Percentiles rank a stretch among this genome's conserved stretches.
These are phyloP conservation scores for Avena insularis DNA, from an alignment of 176 grass and related monocot genomes.

Conservation along the genomic window DNA sequence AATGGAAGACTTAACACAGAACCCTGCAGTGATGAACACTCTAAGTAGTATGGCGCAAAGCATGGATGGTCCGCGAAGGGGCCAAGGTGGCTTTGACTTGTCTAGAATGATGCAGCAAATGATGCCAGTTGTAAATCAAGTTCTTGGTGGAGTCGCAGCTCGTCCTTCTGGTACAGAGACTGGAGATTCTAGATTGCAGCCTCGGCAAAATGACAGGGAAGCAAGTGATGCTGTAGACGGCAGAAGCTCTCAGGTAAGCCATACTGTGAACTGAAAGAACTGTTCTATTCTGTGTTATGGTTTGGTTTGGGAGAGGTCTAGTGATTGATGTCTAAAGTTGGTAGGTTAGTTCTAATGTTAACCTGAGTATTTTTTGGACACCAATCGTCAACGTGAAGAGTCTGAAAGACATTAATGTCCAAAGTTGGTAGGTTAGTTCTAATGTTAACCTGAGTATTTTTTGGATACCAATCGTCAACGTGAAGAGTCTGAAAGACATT, in stretches of 20 bases:
- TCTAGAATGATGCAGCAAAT: constrained; percentile 94
- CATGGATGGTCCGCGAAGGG: constrained; percentile 59
- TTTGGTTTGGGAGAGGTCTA: background rate
- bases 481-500: background rate
- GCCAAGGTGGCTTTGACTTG: constrained; percentile 72
- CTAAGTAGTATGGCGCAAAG: constrained; percentile 74
- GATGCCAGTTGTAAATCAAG: constrained; percentile 91
- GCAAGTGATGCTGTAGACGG: constrained; percentile 1
- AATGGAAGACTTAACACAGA: constrained; percentile 77
- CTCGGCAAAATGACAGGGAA: constrained; percentile 27
- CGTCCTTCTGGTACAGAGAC: constrained; percentile 33
- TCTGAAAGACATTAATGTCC: background rate
- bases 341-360: no score
- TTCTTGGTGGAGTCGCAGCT: constrained; percentile 57
- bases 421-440: no score
- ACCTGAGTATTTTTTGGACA: background rate
- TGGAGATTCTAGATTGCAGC: constrained; percentile 38
- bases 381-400: background rate
- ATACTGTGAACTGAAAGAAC: background rate
- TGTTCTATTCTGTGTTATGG: background rate
- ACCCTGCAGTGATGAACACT: constrained; percentile 63
- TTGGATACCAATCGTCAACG: background rate
- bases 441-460: background rate
- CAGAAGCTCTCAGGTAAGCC: constrained; percentile 49
- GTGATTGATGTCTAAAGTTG: no score